Base-by-base conservation (phyloP, 192 early-diverging fungal species). In the Coemansia sp. region DNA sequence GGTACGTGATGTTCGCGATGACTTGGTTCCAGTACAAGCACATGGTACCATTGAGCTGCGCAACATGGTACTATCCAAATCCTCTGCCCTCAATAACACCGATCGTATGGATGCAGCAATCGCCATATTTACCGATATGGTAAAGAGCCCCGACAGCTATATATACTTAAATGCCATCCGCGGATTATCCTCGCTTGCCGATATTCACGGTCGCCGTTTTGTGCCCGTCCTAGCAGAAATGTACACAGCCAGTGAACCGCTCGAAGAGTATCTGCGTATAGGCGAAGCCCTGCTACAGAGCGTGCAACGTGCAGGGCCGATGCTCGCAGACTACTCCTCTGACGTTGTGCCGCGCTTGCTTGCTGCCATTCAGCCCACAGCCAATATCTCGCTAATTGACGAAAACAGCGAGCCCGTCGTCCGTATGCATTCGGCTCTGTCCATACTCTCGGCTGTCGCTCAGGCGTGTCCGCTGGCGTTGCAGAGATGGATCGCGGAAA, bases 151-250 rank as follows among this genome's bases (percentile, higher is more conserved):
- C 10, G 96, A 98, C 61, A 93, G 93, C 70, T 98, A 92, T 72
- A 89, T 97, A 35, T 95, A 98, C 65, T 86, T 98, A 37, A 97
- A 97, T 77, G 94, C 95, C 8, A 87, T 98, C 63, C 92, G 93
- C 63, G 93, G 95, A 3, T 83, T 96, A 10, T 84, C 92, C 5
- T 86, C 95, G 1, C 72, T 97, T 28, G 91, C 94, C 0, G 96
- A 98, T 69, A 83, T 86, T 17, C 89, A 95, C 63, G 92, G 93
- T 14, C 73, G 84, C 37, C 70, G 74, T 42, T 91, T 92, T 59
- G 84, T 98, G 49, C 69, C 70, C 28, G 86, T 86, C 58, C 84
- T 98, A 23, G 84, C 89, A 19, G 46, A 44, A 10, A 87, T 94
- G 59, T 98, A 98, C 77, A 61, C 72, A 64, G 58, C 23, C 61